A percentile compares a stretch with the other conserved stretches of the same genome.
These are phyloP conservation scores for Fusarium brachygibbosum DNA, from an alignment of 2,329 filamentous ascomycete species.

Conservation along the genomic window DNA sequence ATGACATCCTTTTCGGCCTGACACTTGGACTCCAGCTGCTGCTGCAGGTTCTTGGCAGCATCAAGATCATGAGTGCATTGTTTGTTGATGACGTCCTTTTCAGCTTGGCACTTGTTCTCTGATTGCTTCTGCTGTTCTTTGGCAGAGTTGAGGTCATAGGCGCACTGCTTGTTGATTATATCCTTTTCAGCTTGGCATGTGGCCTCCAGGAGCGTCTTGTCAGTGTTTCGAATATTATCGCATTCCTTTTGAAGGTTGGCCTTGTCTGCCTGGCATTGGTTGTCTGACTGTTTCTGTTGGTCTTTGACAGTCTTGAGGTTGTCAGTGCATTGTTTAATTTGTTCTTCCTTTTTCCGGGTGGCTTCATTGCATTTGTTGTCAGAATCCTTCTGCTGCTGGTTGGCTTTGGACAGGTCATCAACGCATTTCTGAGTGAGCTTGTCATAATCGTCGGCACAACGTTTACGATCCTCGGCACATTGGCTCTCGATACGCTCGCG, in stretches of 20 bases:
- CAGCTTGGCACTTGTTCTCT: not conserved
- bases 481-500: constrained; percentile 2
- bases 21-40: not conserved
- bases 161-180: not conserved
- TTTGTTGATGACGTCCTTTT: not conserved
- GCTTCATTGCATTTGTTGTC: not conserved
- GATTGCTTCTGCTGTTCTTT: not conserved
- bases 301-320: not conserved
- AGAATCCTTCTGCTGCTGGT: not conserved
- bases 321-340: not conserved
- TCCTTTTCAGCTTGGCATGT: constrained; percentile 1
- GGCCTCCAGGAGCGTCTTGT: not conserved
- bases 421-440: not conserved
- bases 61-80: not conserved
- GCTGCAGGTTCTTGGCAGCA: not conserved
- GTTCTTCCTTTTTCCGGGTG: not conserved
- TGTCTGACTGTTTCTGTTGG: not conserved
- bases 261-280: not conserved
- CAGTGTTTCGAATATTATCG: not conserved
- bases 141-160: not conserved
- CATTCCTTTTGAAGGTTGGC: not conserved
- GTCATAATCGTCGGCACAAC: not conserved
- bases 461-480: not conserved
- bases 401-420: not conserved
- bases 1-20: not conserved